Conservation (phyloP, 164 flowering plant genomes). For the Paratinospora sagittata region DNA sequence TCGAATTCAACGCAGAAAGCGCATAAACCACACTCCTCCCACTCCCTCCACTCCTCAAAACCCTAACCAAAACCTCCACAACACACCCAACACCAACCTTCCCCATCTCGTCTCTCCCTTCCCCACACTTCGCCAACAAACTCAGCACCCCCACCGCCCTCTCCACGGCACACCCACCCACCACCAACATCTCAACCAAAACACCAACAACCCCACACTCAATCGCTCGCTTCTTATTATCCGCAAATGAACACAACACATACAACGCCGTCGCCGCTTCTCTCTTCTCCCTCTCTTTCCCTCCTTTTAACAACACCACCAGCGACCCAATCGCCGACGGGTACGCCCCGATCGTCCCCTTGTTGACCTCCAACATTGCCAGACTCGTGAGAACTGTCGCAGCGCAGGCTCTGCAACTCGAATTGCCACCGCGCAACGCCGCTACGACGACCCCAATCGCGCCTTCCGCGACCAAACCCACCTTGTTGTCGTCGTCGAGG, state of each 20-base stretch:
- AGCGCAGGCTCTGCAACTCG: constrained; percentile 64
- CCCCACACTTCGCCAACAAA: constrained; percentile 60
- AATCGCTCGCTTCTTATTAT: constrained; percentile 61
- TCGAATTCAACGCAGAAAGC: constrained; percentile 42
- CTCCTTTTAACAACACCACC: constrained; percentile 46
- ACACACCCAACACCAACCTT: constrained; percentile 35
- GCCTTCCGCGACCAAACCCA: constrained; percentile 95
- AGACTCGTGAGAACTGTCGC: constrained; percentile 85
- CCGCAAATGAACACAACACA: constrained; percentile 70
- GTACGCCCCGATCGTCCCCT: constrained; percentile 81
- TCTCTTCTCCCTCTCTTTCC: constrained; percentile 62
- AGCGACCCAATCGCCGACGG: constrained; percentile 59
- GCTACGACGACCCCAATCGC: constrained; percentile 53
- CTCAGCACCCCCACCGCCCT: constrained; percentile 80
- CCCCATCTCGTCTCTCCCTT: constrained; percentile 75
- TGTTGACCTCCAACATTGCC: constrained; percentile 92
- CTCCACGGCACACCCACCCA: constrained; percentile 51
- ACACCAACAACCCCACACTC: constrained; percentile 61
- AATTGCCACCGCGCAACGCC: constrained; percentile 37
- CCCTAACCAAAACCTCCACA: constrained; percentile 36
- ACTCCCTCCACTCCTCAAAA: constrained; percentile 58
- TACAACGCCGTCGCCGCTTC: constrained; percentile 94
- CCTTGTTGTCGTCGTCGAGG: constrained; percentile 84
- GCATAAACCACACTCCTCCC: constrained; percentile 58
- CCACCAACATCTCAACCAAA: constrained; percentile 32